Conservation (phyloP, 352 stramenopile genomes). For the Globisporangium nodosum region DNA sequence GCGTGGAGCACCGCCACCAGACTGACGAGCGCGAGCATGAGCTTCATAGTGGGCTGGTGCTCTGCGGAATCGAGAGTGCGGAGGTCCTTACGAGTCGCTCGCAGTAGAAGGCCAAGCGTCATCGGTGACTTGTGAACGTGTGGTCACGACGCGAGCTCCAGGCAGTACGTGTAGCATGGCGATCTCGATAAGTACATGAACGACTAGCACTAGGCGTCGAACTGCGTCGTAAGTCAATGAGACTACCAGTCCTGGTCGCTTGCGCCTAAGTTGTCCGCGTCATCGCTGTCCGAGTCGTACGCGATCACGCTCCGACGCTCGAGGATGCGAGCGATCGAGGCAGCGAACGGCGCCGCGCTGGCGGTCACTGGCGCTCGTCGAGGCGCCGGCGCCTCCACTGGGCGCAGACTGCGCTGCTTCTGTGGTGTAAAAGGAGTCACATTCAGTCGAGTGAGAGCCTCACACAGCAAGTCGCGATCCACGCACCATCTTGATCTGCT, state of each 20-base stretch:
- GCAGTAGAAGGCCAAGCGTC: too few relatives aligned
- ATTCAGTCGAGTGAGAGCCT: not conserved
- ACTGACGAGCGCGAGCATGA: slow-evolving; percentile 2
- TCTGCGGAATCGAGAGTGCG: not conserved
- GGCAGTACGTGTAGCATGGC: not conserved
- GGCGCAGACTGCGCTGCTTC: slow-evolving; percentile 41
- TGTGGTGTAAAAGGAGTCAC: slow-evolving; percentile 7
- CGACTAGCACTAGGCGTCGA: too few relatives aligned
- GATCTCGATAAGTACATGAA: too few relatives aligned
- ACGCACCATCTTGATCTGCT: slow-evolving; percentile 43
- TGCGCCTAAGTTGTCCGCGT: slow-evolving; percentile 12
- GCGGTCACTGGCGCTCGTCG: slow-evolving; percentile 3
- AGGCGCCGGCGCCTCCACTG: slow-evolving; percentile 19
- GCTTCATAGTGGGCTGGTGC: slow-evolving; percentile 1
- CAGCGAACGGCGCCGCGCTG: slow-evolving; percentile 29
- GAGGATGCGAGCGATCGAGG: slow-evolving; percentile 59
- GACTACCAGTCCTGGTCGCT: slow-evolving; percentile 19
- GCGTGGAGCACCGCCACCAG: not conserved
- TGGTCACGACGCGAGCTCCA: not conserved
- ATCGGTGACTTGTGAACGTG: not conserved
- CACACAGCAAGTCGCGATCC: not conserved
- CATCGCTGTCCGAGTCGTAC: slow-evolving; percentile 54
- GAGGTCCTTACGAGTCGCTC: too few relatives aligned
- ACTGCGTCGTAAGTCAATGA: not conserved
- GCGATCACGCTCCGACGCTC: slow-evolving; percentile 47